These are phyloP conservation scores for Phaeoacremonium minimum DNA, from an alignment of 2,329 filamentous ascomycete genomes.

Conservation along the genomic window DNA sequence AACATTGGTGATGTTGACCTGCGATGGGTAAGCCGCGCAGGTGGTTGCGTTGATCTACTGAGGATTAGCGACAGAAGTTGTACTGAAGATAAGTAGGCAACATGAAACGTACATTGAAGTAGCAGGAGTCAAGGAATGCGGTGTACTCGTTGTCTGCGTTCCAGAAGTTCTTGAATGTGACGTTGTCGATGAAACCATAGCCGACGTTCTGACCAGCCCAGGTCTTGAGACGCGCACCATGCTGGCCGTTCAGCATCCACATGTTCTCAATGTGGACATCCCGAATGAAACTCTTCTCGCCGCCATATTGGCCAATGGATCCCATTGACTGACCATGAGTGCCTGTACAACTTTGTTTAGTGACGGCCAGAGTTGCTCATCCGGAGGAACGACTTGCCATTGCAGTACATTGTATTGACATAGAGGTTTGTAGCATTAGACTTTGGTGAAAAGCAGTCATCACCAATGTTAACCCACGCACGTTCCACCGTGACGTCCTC, in stretches of 20 bases:
- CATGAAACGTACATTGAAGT: slow-evolving; percentile 48
- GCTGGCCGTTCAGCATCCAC: slow-evolving; percentile 45
- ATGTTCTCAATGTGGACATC: slow-evolving; percentile 57
- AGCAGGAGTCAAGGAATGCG: slow-evolving; percentile 57
- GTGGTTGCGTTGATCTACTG: slow-evolving; percentile 33
- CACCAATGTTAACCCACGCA: slow-evolving; percentile 48
- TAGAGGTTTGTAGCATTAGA: slow-evolving; percentile 54
- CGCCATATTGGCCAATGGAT: slow-evolving; percentile 52
- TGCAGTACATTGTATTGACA: slow-evolving; percentile 57
- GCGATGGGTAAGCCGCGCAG: slow-evolving; percentile 49
- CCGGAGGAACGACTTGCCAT: slow-evolving; percentile 29
- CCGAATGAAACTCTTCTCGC: slow-evolving; percentile 49
- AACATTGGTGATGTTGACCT: slow-evolving; percentile 56
- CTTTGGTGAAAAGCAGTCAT: slow-evolving; percentile 59
- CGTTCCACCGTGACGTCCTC: slow-evolving; percentile 47
- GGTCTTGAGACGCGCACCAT: slow-evolving; percentile 55
- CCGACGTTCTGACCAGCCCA: slow-evolving; percentile 56
- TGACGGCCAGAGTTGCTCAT: no score
- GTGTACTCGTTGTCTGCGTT: slow-evolving; percentile 54
- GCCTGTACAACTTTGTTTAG: slow-evolving; percentile 5
- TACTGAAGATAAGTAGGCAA: background rate
- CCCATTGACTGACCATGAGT: slow-evolving; percentile 55
- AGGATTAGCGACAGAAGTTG: background rate
- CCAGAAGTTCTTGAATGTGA: slow-evolving; percentile 58
- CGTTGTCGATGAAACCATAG: slow-evolving; percentile 57